phyloP scores from a whole-genome alignment of 2,329 filamentous ascomycete species.

The Penicillium concentricum region DNA sequence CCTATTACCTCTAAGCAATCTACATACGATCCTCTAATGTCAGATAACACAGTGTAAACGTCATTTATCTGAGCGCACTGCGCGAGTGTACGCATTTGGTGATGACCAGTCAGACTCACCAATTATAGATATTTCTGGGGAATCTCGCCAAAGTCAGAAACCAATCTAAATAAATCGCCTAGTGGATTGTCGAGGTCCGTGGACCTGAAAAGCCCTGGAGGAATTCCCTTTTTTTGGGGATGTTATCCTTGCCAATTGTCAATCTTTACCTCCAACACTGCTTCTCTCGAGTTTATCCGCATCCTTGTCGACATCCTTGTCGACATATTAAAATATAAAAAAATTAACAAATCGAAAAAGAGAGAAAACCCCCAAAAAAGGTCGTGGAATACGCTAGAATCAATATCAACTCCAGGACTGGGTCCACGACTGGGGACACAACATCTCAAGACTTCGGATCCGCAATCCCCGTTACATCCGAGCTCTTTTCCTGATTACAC shows the following conservation, averaged over 20 bases:
- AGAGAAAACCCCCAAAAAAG: background rate
- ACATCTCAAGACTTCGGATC: constrained; percentile 9
- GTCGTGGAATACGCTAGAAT: constrained; percentile 8
- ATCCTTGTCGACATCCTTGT: background rate
- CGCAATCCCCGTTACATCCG: constrained; percentile 34
- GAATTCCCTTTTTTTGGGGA: background rate
- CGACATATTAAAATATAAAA: background rate
- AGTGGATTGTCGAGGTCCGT: background rate
- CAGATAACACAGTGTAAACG: background rate
- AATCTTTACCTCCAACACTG: background rate
- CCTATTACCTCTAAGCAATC: background rate
- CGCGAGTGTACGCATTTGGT: background rate
- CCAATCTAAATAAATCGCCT: background rate
- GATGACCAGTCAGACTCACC: background rate
- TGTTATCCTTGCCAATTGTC: background rate
- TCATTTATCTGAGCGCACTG: constrained; percentile 1
- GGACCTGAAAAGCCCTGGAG: background rate
- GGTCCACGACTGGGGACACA: constrained; percentile 6
- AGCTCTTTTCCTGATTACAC: constrained; percentile 14
- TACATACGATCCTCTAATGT: background rate
- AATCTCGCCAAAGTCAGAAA: background rate
- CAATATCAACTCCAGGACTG: background rate
- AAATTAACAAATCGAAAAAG: background rate
- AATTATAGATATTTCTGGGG: background rate
- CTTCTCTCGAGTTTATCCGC: background rate